Evolutionary conservation across 768 basidiomycete species (phyloP), one percentile per base, ranked within the genome.

Genomic region (Xerocomellus intermedius): DNA sequence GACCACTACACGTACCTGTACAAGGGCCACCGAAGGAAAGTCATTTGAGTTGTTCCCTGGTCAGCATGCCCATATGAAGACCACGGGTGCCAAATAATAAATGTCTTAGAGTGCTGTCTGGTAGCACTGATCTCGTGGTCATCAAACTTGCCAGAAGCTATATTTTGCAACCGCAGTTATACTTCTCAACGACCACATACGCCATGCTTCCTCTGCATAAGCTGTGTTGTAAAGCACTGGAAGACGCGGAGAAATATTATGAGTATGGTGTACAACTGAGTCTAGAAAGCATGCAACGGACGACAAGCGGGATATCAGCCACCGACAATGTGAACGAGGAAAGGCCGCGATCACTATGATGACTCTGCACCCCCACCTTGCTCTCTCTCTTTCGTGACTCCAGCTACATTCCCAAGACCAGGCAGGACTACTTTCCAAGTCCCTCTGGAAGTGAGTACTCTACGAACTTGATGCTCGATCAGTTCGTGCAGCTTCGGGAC

Each of bases 401-500:
- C 63, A 38, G 62, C 55, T 26, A 70, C 64, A 50, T 65, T 77
- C 37, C 77, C 70, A 37, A 92, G 69, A 28, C 86, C 87, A 35
- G 90, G 90, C 5, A 92, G 74, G 3, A 77, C 75, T 30, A 93
- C 68, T 57, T 81, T 84, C 85, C 87, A 89, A 12, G 81, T 82
- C 24, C 82, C 84, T 54, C 78, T 74, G 24, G 79, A 66, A 45
- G 82, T 79, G 48, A 89, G 75, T 19, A 83, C 77, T 44, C 81
- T 80, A 38, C 90, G 80, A 0, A 97, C 82, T 70, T 96, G 90
- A 60, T 87, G 82, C 59, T 91, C 82, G 48, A 99, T 92, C 48
- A 99, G 79, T 69, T 99, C 95, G 62, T 98, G 95, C 16, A 98
- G 77, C 71, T 99, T 99, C 24, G 97, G 96, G 1, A 99, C 91